Conservation (phyloP, 805 yeast genomes). For the Monosporozyma aerobia region DNA sequence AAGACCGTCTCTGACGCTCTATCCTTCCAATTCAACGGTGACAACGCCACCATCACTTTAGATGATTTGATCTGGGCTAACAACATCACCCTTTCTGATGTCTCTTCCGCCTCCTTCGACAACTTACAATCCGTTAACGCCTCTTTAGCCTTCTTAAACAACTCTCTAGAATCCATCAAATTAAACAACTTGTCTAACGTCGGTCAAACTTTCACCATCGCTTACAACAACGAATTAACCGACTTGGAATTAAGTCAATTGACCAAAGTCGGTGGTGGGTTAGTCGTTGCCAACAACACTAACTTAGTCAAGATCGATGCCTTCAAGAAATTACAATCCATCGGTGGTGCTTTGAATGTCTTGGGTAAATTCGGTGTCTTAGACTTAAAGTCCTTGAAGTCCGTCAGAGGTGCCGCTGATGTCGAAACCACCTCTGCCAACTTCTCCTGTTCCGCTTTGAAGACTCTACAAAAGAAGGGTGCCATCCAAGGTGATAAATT, state of each 20-base stretch:
- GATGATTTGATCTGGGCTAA: constrained; percentile 74
- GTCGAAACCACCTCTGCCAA: constrained; percentile 62
- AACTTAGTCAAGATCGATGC: constrained; percentile 55
- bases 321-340: constrained; percentile 61
- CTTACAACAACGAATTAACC: constrained; percentile 64
- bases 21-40: constrained; percentile 80
- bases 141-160: constrained; percentile 72
- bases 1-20: constrained; percentile 65
- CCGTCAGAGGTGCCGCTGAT: constrained; percentile 88
- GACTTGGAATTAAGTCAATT: constrained; percentile 60
- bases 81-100: constrained; percentile 77
- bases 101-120: constrained; percentile 61
- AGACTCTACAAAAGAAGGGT: constrained; percentile 63
- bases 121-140: constrained; percentile 66
- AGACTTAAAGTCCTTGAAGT: constrained; percentile 58
- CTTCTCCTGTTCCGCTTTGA: constrained; percentile 73
- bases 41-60: constrained; percentile 57
- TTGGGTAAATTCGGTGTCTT: constrained; percentile 76
- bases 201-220: constrained; percentile 75
- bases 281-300: constrained; percentile 79
- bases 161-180: constrained; percentile 49
- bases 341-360: constrained; percentile 83
- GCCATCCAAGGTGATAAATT: constrained; percentile 86
- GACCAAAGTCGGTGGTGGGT: constrained; percentile 83
- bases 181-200: constrained; percentile 47